These are phyloP conservation scores for Gracilaria gracilis DNA, from an alignment of 23 red algal genomes.

Conservation along the genomic window DNA sequence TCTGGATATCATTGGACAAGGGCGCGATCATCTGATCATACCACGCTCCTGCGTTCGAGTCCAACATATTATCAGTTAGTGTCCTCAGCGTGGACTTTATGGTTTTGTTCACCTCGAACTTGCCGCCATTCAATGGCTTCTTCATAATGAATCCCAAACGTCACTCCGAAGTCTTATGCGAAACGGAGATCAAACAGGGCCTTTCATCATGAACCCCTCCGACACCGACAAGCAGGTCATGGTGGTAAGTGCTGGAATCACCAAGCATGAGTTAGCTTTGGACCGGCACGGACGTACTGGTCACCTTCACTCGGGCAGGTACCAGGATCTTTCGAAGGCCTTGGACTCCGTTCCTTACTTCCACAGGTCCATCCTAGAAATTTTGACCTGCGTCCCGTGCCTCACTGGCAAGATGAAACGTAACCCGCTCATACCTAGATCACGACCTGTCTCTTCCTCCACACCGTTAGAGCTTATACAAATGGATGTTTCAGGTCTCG, in stretches of 20 bases:
- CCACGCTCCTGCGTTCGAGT: too few relatives aligned
- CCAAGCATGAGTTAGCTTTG: too few relatives aligned
- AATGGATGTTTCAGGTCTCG: constrained; percentile 28
- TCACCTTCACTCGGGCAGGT: too few relatives aligned
- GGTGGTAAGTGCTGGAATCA: too few relatives aligned
- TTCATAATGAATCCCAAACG: constrained; percentile 21
- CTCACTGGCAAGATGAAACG: too few relatives aligned
- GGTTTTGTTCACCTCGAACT: too few relatives aligned
- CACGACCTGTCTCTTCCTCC: neutral
- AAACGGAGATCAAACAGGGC: constrained; percentile 11
- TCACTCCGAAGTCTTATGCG: constrained; percentile 4
- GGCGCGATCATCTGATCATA: constrained; percentile 6
- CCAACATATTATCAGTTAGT: too few relatives aligned
- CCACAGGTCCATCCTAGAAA: neutral
- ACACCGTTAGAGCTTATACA: constrained; percentile 4
- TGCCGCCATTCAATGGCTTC: neutral
- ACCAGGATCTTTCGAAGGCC: too few relatives aligned
- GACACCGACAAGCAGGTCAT: too few relatives aligned
- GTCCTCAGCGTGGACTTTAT: too few relatives aligned
- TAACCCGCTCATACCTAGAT: neutral
- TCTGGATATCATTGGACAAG: constrained; percentile 8
- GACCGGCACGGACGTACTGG: too few relatives aligned
- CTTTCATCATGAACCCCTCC: neutral
- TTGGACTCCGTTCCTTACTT: constrained; percentile 24
- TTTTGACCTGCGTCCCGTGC: constrained; percentile 20